Base-by-base conservation (phyloP, 78 protist species). In the Bigelowiella natans region DNA sequence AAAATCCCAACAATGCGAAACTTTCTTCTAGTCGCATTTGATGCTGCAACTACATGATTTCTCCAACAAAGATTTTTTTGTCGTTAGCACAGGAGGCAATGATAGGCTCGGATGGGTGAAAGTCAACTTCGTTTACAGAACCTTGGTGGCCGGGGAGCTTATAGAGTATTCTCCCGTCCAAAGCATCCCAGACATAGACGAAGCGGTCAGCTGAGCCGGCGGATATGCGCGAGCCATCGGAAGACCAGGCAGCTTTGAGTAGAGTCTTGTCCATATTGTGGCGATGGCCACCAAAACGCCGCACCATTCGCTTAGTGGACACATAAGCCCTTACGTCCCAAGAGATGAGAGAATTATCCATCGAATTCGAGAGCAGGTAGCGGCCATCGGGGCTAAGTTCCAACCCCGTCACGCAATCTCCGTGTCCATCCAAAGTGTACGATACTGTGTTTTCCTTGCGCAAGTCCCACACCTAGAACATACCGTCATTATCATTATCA, bases 381-480 rank as follows among this genome's bases (percentile, higher is more conserved):
- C n/a, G 2, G 31, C 91, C 91, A 37, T 89, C 91, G 64, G 11
- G 36, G 18, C 63, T 31, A 28, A 89, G 73, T 29, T 26, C 38
- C 18, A 89, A 29, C 36, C 91, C 88, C 31, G 91, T 83, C 39
- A 89, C 39, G 37, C 39, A 82, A 26, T 89, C 82, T 11, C 31
- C 84, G 11, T 89, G 91, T 18, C 91, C 91, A 18, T 89, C 38
- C 38, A 89, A 29, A 28, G 3, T 38, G 36, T 34, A 85, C 86
- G 84, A 30, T 3, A 30, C n/a, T 28, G 29, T 83, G 2, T 36
- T 26, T 11, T 29, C 38, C 88, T 11, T 89, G 30, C 91, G 37
- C 3, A 40, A 30, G 18, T 89, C 91, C 86, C 86, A 89, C 18
- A 36, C 91, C 39, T 89, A 51, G n/a, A n/a, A n/a, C n/a, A n/a